Evolutionary conservation across 768 basidiomycete genomes (phyloP).

Genomic region (Mycena rebaudengoi): DNA sequence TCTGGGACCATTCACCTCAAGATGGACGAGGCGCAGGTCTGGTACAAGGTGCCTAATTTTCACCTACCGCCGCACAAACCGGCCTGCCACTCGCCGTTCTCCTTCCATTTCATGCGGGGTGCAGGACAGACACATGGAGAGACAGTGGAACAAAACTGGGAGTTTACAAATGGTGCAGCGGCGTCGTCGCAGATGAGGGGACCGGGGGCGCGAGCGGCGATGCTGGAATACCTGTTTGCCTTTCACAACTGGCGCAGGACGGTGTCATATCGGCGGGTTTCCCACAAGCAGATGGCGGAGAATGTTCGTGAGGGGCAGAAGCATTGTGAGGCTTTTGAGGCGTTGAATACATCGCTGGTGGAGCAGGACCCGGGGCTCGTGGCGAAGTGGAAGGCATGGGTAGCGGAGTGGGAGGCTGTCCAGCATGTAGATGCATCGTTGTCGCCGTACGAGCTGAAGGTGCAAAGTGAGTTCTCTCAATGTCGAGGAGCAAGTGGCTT

Average conservation of each 20-base stretch:
- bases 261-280: neutral
- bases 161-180: conserved; percentile 15
- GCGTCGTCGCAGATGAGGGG: conserved; percentile 28
- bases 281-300: neutral
- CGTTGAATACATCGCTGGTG: neutral
- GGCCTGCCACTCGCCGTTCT: conserved; percentile 17
- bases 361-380: neutral
- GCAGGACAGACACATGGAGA: conserved; percentile 32
- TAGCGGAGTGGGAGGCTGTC: neutral
- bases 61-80: conserved; percentile 26
- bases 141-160: conserved; percentile 30
- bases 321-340: neutral
- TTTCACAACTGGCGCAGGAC: conserved; percentile 1
- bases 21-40: neutral
- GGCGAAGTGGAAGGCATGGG: neutral
- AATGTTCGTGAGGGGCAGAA: conserved; percentile 25
- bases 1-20: conserved; percentile 14
- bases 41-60: conserved; percentile 30
- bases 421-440: neutral
- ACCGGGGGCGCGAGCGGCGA: neutral
- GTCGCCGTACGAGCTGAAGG: neutral
- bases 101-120: conserved; percentile 3
- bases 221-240: neutral
- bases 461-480: no score
- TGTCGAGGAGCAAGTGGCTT: no score